A percentile compares a stretch with the other conserved stretches of the same genome.
These are phyloP conservation scores for Sistotremastrum niveocremeum DNA, from an alignment of 768 basidiomycete genomes.

Conservation along the genomic window DNA sequence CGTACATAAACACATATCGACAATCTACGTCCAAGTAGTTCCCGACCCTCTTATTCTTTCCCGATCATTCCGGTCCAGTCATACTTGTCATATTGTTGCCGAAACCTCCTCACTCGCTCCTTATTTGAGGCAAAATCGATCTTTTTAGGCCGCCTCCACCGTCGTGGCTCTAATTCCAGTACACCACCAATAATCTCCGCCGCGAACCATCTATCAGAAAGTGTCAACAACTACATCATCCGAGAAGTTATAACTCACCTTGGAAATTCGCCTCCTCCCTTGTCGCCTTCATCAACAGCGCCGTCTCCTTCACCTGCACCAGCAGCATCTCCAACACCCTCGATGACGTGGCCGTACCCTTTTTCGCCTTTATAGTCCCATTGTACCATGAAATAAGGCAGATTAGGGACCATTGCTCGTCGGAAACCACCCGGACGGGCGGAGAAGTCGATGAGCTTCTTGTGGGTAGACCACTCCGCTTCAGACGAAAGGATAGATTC, in stretches of 20 bases:
- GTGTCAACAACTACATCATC: neutral
- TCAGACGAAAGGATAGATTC: constrained; percentile 92
- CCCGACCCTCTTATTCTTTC: constrained; percentile 5
- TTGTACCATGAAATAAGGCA: constrained; percentile 98
- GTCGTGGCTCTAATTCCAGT: constrained; percentile 72
- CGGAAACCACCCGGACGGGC: constrained; percentile 85
- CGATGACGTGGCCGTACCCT: constrained; percentile 97
- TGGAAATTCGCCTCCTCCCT: constrained; percentile 86
- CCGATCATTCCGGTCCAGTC: constrained; percentile 75
- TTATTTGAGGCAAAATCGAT: constrained; percentile 60
- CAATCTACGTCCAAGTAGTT: too few species aligned
- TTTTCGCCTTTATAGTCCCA: constrained; percentile 97
- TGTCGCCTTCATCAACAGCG: constrained; percentile 71
- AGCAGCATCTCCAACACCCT: constrained; percentile 61
- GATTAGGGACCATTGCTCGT: constrained; percentile 86
- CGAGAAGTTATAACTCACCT: constrained; percentile 32
- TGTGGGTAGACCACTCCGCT: constrained; percentile 96
- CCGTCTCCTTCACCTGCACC: constrained; percentile 49
- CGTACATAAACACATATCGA: too few species aligned
- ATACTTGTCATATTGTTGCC: constrained; percentile 60
- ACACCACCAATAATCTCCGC: constrained; percentile 90
- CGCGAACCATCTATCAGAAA: constrained; percentile 66
- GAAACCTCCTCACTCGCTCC: constrained; percentile 56
- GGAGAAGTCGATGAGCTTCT: constrained; percentile 91
- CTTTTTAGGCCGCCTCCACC: constrained; percentile 70